phyloP scores from a whole-genome alignment of 208 protist genomes.

The Trypanosomatidae sp. region DNA sequence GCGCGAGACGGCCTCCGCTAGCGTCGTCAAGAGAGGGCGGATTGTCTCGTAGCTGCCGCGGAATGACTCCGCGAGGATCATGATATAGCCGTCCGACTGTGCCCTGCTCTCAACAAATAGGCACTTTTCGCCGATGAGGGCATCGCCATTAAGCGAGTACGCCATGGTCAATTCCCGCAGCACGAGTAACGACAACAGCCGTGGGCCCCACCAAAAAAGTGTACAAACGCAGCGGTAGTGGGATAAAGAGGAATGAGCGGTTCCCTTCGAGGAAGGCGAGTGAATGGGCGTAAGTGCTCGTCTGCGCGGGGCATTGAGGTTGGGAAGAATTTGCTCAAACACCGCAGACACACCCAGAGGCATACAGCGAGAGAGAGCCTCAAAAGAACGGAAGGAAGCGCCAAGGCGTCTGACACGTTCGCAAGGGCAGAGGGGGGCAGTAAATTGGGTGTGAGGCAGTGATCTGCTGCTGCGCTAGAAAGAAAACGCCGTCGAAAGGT shows the following conservation, averaged over 20 bases:
- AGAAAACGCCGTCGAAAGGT: background rate
- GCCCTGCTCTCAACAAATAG: slow-evolving; percentile 70
- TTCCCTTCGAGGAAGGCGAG: background rate
- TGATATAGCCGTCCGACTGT: slow-evolving; percentile 45
- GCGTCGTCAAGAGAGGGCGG: slow-evolving; percentile 42
- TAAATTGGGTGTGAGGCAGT: background rate
- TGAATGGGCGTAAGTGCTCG: background rate
- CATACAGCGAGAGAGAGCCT: background rate
- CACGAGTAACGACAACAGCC: background rate
- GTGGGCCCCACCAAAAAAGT: background rate
- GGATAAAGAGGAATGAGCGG: background rate
- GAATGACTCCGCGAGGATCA: slow-evolving; percentile 77
- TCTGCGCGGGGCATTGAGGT: background rate
- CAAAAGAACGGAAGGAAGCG: background rate
- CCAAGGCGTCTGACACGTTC: background rate
- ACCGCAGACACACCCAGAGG: background rate
- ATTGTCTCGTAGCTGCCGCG: slow-evolving; percentile 48
- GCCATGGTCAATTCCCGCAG: background rate
- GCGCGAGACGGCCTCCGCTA: slow-evolving; percentile 96
- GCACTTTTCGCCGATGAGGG: slow-evolving; percentile 27
- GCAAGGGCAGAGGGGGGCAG: background rate
- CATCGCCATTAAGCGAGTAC: background rate
- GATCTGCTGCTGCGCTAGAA: background rate
- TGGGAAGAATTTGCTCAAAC: background rate
- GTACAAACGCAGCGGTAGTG: background rate